A percentile compares a stretch with the other conserved stretches of the same genome.
phyloP scores from a whole-genome alignment of 2,329 filamentous ascomycete genomes.

The Chaetothyriales sp. region DNA sequence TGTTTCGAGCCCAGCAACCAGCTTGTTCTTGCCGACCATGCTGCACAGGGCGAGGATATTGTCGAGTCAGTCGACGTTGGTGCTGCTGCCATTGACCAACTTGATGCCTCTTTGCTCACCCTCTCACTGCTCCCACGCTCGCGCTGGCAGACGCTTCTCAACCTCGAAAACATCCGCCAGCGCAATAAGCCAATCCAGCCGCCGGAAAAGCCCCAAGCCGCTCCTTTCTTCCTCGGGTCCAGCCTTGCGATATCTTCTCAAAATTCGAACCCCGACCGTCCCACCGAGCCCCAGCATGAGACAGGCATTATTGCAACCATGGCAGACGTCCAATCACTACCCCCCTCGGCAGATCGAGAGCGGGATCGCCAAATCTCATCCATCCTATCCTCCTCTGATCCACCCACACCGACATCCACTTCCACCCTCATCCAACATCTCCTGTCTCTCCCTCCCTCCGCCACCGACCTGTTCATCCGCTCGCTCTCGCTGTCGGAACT shows the following conservation, averaged over 20 bases:
- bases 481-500: conserved; percentile 67
- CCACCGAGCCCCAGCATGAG: conserved; percentile 12
- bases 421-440: conserved; percentile 61
- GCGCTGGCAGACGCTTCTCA: conserved; percentile 85
- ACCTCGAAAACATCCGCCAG: conserved; percentile 78
- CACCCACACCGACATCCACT: conserved; percentile 42
- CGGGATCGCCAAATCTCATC: conserved; percentile 28
- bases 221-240: conserved; percentile 78
- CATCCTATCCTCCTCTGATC: conserved; percentile 33
- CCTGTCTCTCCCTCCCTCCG: conserved; percentile 66
- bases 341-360: not conserved
- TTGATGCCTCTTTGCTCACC: conserved; percentile 71
- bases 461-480: conserved; percentile 80
- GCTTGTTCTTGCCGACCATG: conserved; percentile 53
- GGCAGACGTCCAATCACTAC: conserved; percentile 15
- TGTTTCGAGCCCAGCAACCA: conserved; percentile 62
- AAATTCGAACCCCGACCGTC: conserved; percentile 2
- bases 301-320: conserved; percentile 1
- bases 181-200: conserved; percentile 90
- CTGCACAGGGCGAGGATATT: conserved; percentile 32
- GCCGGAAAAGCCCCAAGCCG: conserved; percentile 82
- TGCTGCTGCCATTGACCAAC: conserved; percentile 52
- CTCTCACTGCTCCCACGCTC: conserved; percentile 80
- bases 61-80: conserved; percentile 36
- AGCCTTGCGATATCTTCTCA: conserved; percentile 17